Base-by-base conservation (phyloP, 768 basidiomycete genomes). In the Lepiota subincarnata region DNA sequence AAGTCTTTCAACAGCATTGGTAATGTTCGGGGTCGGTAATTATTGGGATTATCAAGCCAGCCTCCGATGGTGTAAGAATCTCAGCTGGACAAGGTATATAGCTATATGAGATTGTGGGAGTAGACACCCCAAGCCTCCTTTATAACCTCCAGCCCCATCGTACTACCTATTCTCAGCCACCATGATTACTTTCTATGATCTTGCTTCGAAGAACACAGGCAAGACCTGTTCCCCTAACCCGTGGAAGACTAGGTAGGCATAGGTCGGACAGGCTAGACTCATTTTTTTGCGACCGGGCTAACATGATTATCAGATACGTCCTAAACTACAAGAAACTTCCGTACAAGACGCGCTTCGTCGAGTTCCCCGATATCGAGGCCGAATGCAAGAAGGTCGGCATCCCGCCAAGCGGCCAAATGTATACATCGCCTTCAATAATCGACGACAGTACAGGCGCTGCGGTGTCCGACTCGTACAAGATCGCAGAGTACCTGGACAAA, bases 401-500 rank as follows among this genome's bases (percentile, higher is more conserved):
- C 0, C 43, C 52, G 1, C 66, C 72, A 4, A 68, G 60, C 3
- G 55, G 48, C 4, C 45, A 18, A 12, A 59, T 55, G 26, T 75
- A 75, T 62, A 79, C 74, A 12, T 57, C 77, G 0, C 78, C 79
- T 2, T 60, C 71, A 26, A 74, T 81, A 48, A 62, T 70, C 47
- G 78, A 80, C 60, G 69, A 70, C 0, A 57, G 58, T 41, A 74
- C 75, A 19, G 60, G 63, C 4, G 55, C 56, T 0, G 44, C 61
- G 7, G 40, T 78, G 19, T 50, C 66, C 8, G 73, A 80, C 13
- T 75, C 76, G 0, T 52, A 65, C 24, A 57, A 50, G 46, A 79
- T 79, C 52, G 76, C 70, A 0, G 54, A 68, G 13, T 78, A 80
- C 61, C 66, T 79, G 50, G 78, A 79, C 45, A 62, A 68, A 2